A percentile compares a stretch with the other conserved stretches of the same genome.
Evolutionary conservation across 495 filamentous ascomycete species (phyloP).

Genomic region (Talaromyces ruber): DNA sequence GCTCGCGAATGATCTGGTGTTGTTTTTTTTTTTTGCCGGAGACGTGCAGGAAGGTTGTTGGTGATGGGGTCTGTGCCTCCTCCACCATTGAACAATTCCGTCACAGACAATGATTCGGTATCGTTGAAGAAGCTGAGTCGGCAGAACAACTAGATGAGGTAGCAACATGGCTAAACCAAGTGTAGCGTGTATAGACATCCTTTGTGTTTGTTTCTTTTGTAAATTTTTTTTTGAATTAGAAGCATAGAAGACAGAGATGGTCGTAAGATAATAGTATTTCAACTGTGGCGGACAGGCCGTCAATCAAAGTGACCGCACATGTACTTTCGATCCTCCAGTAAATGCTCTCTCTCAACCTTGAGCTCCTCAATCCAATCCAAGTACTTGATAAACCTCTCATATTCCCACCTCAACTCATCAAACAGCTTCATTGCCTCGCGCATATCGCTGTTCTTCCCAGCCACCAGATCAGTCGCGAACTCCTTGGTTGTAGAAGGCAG

Average conservation of each 20-base stretch:
- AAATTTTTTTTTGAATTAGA: neutral
- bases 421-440: neutral
- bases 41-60: no score
- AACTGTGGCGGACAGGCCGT: neutral
- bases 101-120: no score
- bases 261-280: no score
- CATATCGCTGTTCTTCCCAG: neutral
- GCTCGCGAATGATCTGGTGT: no score
- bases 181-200: neutral
- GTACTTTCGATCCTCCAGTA: conserved; percentile 2
- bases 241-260: neutral
- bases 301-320: neutral
- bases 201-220: neutral
- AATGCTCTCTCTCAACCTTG: neutral
- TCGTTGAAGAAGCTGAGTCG: no score
- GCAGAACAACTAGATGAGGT: no score
- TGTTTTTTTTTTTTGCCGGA: no score
- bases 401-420: neutral
- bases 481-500: neutral
- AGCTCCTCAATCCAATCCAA: neutral
- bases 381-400: neutral
- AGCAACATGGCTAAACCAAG: no score
- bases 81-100: no score
- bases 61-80: no score
- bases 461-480: neutral